Conservation (phyloP, 2,329 filamentous ascomycete species). For the Fusarium acutatum region DNA sequence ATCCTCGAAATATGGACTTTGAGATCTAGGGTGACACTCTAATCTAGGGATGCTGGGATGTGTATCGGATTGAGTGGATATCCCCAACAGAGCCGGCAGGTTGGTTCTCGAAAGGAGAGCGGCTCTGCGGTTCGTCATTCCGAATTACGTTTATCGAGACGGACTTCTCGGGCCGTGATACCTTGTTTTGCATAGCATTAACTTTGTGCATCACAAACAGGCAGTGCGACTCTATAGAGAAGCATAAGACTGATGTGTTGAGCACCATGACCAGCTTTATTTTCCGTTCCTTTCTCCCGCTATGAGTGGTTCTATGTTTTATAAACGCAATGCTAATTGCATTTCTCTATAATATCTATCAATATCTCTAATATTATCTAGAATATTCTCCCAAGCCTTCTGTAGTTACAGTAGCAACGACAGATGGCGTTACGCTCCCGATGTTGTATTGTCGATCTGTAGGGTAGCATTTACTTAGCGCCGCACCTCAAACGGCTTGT, state of each 20-base stretch:
- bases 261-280: not conserved
- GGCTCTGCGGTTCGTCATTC: not conserved
- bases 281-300: not conserved
- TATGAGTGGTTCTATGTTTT: not conserved
- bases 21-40: not conserved
- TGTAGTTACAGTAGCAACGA: not conserved
- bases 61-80: not conserved
- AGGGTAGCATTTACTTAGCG: constrained; percentile 9
- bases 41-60: not conserved
- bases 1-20: not conserved
- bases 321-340: no score
- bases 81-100: not conserved
- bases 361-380: not conserved
- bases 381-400: not conserved
- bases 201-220: not conserved
- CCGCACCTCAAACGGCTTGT: constrained; percentile 3
- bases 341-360: not conserved
- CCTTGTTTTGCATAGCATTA: not conserved
- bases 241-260: not conserved
- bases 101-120: not conserved
- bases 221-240: not conserved
- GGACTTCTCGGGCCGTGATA: not conserved
- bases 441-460: not conserved
- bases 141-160: not conserved
- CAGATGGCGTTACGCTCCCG: not conserved